A percentile compares a stretch with the other conserved stretches of the same genome.
phyloP scores from a whole-genome alignment of 306 rosid species.

The Nissolia schottii region DNA sequence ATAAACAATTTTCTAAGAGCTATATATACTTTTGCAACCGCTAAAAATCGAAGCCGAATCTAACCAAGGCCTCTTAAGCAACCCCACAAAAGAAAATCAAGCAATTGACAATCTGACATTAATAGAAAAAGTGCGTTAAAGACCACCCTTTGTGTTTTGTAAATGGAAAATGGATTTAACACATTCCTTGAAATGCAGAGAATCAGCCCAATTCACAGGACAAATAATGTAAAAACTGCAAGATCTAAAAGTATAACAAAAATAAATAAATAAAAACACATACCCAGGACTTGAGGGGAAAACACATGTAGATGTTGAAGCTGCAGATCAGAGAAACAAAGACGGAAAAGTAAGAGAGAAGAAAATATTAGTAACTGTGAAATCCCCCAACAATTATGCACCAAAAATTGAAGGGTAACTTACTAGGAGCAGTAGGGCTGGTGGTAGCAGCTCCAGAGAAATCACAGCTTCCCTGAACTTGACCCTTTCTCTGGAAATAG shows the following conservation, averaged over 20 bases:
- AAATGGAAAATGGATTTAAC: not conserved
- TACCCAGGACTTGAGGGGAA: slow-evolving; percentile 78
- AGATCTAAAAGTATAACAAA: not conserved
- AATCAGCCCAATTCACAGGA: not conserved
- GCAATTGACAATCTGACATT: not conserved
- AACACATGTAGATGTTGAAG: slow-evolving; percentile 57
- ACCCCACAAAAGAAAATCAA: not conserved
- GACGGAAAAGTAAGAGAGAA: not conserved
- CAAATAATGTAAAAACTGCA: not conserved
- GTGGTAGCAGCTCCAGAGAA: slow-evolving; percentile 57
- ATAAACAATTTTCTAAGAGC: not conserved
- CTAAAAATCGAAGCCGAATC: slow-evolving; percentile 9
- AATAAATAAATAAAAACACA: not conserved
- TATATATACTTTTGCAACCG: not conserved
- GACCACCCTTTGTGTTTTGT: not conserved
- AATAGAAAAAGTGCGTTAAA: not conserved
- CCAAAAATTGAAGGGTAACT: not conserved
- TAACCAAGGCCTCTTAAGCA: not conserved
- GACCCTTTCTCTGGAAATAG: slow-evolving; percentile 77
- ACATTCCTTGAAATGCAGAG: not conserved
- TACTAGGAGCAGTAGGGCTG: slow-evolving; percentile 61
- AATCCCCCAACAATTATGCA: not conserved
- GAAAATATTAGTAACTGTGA: slow-evolving; percentile 13
- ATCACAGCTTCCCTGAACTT: slow-evolving; percentile 70
- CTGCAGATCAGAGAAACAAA: slow-evolving; percentile 42